These are phyloP conservation scores for Phytopythium kandeliae DNA, from an alignment of 352 stramenopile genomes.

Conservation along the genomic window DNA sequence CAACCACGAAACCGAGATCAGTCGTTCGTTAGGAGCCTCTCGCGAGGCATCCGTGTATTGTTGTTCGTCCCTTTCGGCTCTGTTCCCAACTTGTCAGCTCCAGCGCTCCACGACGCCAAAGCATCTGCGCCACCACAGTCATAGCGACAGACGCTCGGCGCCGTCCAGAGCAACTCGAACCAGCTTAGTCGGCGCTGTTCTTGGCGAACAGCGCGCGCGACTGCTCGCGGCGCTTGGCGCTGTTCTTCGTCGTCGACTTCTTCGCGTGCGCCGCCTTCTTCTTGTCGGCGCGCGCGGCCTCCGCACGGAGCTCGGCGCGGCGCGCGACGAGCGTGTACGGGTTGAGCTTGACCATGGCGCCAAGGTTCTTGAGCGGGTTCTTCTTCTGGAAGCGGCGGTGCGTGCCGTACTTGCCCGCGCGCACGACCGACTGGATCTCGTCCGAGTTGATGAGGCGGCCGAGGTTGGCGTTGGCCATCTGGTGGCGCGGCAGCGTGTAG, in stretches of 20 bases:
- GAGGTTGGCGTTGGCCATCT: slow-evolving; percentile 98
- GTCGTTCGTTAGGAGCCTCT: too few relatives aligned
- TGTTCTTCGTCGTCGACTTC: slow-evolving; percentile 78
- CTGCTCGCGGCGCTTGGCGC: slow-evolving; percentile 70
- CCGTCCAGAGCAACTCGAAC: too few relatives aligned
- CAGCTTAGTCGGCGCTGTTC: slow-evolving; percentile 72
- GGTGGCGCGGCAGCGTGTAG: slow-evolving; percentile 91
- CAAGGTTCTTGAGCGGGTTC: slow-evolving; percentile 96
- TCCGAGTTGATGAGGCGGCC: slow-evolving; percentile 99
- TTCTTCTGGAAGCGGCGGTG: slow-evolving; percentile 93
- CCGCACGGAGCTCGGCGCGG: slow-evolving; percentile 83
- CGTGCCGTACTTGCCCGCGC: slow-evolving; percentile 90
- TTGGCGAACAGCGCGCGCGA: slow-evolving; percentile 74
- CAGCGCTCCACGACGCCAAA: too few relatives aligned
- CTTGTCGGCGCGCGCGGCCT: slow-evolving; percentile 82
- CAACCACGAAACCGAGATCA: too few relatives aligned
- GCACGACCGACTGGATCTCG: slow-evolving; percentile 96
- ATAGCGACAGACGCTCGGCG: too few relatives aligned
- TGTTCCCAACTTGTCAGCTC: too few relatives aligned
- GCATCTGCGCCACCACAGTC: too few relatives aligned
- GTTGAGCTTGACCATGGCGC: slow-evolving; percentile 96
- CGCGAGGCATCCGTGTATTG: too few relatives aligned
- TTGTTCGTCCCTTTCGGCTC: too few relatives aligned
- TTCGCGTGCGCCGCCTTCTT: slow-evolving; percentile 79
- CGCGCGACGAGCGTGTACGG: slow-evolving; percentile 93